Base-by-base conservation (phyloP, 2,329 filamentous ascomycete species). In the Alternaria sp. region DNA sequence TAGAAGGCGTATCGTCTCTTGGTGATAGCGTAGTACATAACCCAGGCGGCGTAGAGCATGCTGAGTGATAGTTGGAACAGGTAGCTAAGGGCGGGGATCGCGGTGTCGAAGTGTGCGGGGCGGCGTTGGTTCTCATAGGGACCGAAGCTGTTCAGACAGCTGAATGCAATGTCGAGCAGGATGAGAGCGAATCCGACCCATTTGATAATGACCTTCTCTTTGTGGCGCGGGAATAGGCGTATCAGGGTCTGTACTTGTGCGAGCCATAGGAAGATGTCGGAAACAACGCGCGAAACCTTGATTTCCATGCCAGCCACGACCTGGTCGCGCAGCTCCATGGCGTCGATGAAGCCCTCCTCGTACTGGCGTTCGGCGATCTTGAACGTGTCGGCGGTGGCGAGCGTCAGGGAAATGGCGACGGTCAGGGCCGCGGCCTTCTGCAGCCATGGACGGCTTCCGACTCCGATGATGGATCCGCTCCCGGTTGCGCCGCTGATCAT, bases 181-280 rank as follows among this genome's bases (percentile, higher is more conserved):
- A 99, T 97, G 61, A 99, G 87, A 4, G 91, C 93, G 77, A 98
- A 97, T 1, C 95, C 96, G 15, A 95, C 93, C 95, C 95, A 99
- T 82, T 98, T 98, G 82, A 99, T 99, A 69, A 98, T 92, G 56
- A 98, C 90, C 82, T 98, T 98, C 81, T 99, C 96, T 75, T 96
- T 92, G 76, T 98, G 95, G 32, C 96, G 92, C 8, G 96, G 96
- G 72, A 99, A 99, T 1, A 99, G 85, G 57, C 96, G 91, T 71
- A 98, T 98, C 61, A 99, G 82, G 0, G 96, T 99, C 82, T 99
- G 96, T 1, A 97, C 95, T 81, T 99, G 96, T 1, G 96, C 96
- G 43, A 99, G 88, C 95, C 96, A 98, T 28, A 99, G 85, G 79
- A 98, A 98, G 1, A 96, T 94, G 80, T 97, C 93, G 17, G 95